Evolutionary conservation across 441 rosid genomes (phyloP).

Genomic region (Cnidoscolus chayamansa): DNA sequence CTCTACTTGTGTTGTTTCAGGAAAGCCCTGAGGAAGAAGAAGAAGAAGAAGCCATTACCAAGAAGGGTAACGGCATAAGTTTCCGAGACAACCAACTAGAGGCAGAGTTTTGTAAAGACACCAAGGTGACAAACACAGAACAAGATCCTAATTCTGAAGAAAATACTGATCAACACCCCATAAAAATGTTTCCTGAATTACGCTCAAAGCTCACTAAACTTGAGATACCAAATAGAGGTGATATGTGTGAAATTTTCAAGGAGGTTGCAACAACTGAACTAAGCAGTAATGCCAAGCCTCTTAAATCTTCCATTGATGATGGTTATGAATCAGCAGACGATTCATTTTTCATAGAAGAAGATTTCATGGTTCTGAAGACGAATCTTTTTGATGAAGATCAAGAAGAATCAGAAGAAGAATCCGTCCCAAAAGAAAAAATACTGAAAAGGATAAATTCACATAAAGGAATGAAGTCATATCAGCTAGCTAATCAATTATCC

Average conservation of each 20-base stretch:
- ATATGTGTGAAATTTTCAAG: slow-evolving; percentile 25
- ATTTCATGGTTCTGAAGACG: slow-evolving; percentile 50
- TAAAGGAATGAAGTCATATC: slow-evolving; percentile 59
- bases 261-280: slow-evolving; percentile 17
- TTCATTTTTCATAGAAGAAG: slow-evolving; percentile 59
- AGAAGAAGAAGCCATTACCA: slow-evolving; percentile 40
- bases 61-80: slow-evolving; percentile 25
- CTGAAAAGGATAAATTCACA: slow-evolving; percentile 65
- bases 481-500: slow-evolving; percentile 65
- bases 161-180: slow-evolving; percentile 22
- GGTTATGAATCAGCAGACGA: slow-evolving; percentile 59
- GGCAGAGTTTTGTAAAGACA: slow-evolving; percentile 30
- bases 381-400: slow-evolving; percentile 39
- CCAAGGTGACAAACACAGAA: slow-evolving; percentile 27
- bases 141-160: slow-evolving; percentile 19
- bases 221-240: slow-evolving; percentile 34
- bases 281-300: slow-evolving; percentile 21
- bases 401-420: slow-evolving; percentile 39
- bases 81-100: slow-evolving; percentile 30
- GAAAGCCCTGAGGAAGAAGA: slow-evolving; percentile 60
- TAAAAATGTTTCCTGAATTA: slow-evolving; percentile 35
- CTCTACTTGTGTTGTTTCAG: slow-evolving; percentile 34
- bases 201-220: slow-evolving; percentile 40
- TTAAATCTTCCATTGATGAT: slow-evolving; percentile 35
- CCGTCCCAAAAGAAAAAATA: slow-evolving; percentile 57